Evolutionary conservation across 2,329 filamentous ascomycete genomes (phyloP), one percentile per base, ranked within the genome.

Genomic region (Venturia carpophila): DNA sequence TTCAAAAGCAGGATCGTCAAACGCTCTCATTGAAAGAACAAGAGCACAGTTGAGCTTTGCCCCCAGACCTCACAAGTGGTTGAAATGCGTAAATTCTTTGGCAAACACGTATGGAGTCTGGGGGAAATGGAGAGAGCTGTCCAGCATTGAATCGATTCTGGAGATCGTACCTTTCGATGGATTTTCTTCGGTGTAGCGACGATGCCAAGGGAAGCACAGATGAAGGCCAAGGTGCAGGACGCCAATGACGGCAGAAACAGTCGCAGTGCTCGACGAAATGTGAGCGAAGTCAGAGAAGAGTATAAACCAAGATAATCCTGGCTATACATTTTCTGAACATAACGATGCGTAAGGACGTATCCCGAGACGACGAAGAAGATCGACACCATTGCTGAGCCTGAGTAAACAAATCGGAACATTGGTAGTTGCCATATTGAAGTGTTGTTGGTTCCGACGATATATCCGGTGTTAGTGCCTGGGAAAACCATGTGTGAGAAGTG

Each of bases 311-410:
- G 70, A 72, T 71, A 76, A 34, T 68, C 37, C 19, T 64, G 56
- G 11, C 47, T 61, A 24, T 68, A 64, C 52, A 68, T 69, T 61
- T 69, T 62, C 43, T 67, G 66, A 11, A 70, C 34, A 6, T 69
- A 68, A 27, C 68, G 68, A 67, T 85, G 79, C 39, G 80, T 82
- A 13, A 87, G 76, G 4, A 83, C 85, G 72, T 85, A 87, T 21
- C 84, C 84, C 0, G 82, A 84, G 60, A 86, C 82, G 69, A 86
- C 80, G 71, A 85, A 87, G 76, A 87, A 87, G 68, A 85, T 74
- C 72, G 80, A 82, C 42, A 86, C 84, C 69, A 83, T 83, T 0
- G 82, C 79, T 6, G 81, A 82, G 0, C 83, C 83, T 62, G 80
- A 80, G 70, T 81, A 84, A 66, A 81, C 76, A 5, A 85, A 74